phyloP scores from a whole-genome alignment of 306 rosid genomes.

The Argentina anserina region DNA sequence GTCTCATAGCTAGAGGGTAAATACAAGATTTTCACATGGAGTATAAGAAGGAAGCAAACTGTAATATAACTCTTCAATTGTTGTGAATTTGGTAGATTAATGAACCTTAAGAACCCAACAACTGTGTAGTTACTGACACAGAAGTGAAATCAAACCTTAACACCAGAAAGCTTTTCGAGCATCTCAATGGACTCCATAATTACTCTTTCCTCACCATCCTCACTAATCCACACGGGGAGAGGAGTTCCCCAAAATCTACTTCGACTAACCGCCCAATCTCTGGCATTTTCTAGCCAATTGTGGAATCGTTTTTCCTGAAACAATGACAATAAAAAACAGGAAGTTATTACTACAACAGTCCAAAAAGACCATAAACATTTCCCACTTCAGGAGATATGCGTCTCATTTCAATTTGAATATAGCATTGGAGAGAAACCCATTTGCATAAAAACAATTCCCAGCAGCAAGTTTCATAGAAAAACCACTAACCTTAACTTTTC shows the following conservation, averaged over 20 bases:
- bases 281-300: slow-evolving; percentile 99
- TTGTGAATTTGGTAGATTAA: neutral
- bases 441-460: neutral
- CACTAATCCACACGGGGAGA: slow-evolving; percentile 91
- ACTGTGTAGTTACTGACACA: neutral
- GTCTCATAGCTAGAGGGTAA: neutral
- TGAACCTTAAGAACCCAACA: neutral
- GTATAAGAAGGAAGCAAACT: neutral
- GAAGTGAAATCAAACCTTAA: slow-evolving; percentile 49
- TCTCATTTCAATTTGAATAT: neutral
- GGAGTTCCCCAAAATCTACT: slow-evolving; percentile 99
- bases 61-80: neutral
- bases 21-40: neutral
- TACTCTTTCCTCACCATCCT: slow-evolving; percentile 71
- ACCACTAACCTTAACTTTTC: neutral
- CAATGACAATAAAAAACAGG: slow-evolving; percentile 4
- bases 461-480: neutral
- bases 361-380: neutral
- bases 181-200: slow-evolving; percentile 82
- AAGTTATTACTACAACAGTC: neutral
- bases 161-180: slow-evolving; percentile 86
- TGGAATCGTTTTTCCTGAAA: slow-evolving; percentile 85
- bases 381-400: neutral
- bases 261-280: slow-evolving; percentile 99
- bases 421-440: neutral